Conservation (phyloP, 768 basidiomycete species). For the Tulasnella sp. region DNA sequence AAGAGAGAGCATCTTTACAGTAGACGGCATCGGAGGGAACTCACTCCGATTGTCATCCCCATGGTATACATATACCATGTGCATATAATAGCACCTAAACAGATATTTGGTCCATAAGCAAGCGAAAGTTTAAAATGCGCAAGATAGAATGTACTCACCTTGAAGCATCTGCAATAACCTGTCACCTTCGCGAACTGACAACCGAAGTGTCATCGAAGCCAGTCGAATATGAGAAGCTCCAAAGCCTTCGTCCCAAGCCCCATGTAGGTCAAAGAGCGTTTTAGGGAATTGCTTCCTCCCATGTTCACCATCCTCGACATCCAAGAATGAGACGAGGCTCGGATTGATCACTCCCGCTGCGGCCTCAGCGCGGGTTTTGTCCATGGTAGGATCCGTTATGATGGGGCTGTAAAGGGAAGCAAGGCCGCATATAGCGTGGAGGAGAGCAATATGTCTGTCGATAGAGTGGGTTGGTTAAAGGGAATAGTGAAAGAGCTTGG, state of each 20-base stretch:
- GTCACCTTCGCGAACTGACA: neutral
- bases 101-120: neutral
- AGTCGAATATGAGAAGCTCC: neutral
- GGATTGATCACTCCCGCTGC: neutral
- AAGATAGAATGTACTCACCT: neutral
- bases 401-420: conserved; percentile 13
- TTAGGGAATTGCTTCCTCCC: neutral
- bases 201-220: neutral
- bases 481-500: neutral
- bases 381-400: conserved; percentile 1
- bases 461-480: neutral
- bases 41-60: neutral
- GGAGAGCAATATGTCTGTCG: conserved; percentile 3
- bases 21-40: neutral
- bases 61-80: conserved; percentile 3
- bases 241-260: neutral
- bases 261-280: neutral
- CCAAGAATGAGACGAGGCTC: neutral
- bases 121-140: neutral
- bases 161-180: neutral
- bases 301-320: neutral
- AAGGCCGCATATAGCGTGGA: conserved; percentile 15
- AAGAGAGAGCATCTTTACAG: neutral
- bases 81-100: neutral
- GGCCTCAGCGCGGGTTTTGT: conserved; percentile 16